Percentiles rank a stretch among this genome's conserved stretches.
Evolutionary conservation across 2,329 filamentous ascomycete genomes (phyloP).

Genomic region (Ophiocordyceps unilateralis): DNA sequence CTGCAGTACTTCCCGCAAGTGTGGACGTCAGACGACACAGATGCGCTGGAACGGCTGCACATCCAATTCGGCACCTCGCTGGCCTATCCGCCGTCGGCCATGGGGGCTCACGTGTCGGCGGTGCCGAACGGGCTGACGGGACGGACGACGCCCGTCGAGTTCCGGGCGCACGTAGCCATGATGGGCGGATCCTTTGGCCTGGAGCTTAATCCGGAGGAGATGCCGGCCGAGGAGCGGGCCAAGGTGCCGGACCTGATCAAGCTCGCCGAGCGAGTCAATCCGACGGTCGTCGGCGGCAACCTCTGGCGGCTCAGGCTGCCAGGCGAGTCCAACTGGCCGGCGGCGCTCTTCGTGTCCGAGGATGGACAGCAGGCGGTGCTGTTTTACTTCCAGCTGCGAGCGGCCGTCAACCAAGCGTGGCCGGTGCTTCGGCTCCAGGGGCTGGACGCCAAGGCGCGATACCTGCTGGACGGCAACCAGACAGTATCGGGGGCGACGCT

Average conservation of each 20-base stretch:
- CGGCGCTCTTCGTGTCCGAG: slow-evolving; percentile 38
- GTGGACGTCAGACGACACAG: slow-evolving; percentile 50
- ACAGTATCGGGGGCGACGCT: slow-evolving; percentile 40
- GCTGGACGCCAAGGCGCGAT: slow-evolving; percentile 33
- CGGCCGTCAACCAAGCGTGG: slow-evolving; percentile 30
- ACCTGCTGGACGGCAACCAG: slow-evolving; percentile 32
- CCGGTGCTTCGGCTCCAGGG: slow-evolving; percentile 38
- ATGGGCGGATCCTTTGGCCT: slow-evolving; percentile 53
- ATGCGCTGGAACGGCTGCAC: slow-evolving; percentile 39
- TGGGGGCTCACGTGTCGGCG: slow-evolving; percentile 48
- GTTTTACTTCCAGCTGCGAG: slow-evolving; percentile 42
- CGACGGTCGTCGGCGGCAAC: slow-evolving; percentile 38
- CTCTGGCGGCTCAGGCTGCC: slow-evolving; percentile 42
- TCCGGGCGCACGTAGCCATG: slow-evolving; percentile 49
- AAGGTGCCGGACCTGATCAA: slow-evolving; percentile 36
- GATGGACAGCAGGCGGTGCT: slow-evolving; percentile 32
- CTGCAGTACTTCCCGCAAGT: slow-evolving; percentile 48
- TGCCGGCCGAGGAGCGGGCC: slow-evolving; percentile 30
- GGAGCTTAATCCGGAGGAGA: slow-evolving; percentile 39
- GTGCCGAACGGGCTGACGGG: slow-evolving; percentile 40
- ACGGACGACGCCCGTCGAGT: slow-evolving; percentile 36
- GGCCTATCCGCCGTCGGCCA: slow-evolving; percentile 42
- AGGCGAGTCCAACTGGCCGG: slow-evolving; percentile 43
- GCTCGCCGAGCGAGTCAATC: slow-evolving; percentile 38
- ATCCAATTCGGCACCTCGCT: slow-evolving; percentile 49